A percentile compares a stretch with the other conserved stretches of the same genome.
These are phyloP conservation scores for Coleophoma eucalyptorum DNA, from an alignment of 2,329 filamentous ascomycete species.

Conservation along the genomic window DNA sequence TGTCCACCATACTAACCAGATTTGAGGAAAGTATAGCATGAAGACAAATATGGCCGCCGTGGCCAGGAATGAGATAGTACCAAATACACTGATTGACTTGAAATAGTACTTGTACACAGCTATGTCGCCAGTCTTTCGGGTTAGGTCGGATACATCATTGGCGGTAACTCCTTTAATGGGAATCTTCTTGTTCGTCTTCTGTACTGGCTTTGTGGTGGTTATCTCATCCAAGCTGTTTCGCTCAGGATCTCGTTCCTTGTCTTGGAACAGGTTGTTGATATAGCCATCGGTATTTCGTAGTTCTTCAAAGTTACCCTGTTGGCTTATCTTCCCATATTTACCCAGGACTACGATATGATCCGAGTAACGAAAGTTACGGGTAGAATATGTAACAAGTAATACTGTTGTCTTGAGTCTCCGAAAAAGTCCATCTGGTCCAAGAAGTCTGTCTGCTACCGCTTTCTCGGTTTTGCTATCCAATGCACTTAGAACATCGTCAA, in stretches of 20 bases:
- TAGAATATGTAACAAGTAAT: conserved; percentile 37
- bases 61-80: conserved; percentile 12
- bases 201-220: background rate
- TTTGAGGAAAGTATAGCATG: conserved; percentile 18
- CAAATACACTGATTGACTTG: conserved; percentile 8
- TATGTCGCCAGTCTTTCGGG: conserved; percentile 33
- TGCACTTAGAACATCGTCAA: conserved; percentile 16
- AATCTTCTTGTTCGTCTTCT: background rate
- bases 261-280: conserved; percentile 11
- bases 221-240: background rate
- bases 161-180: conserved; percentile 30
- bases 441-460: conserved; percentile 4
- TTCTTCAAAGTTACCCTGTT: conserved; percentile 27
- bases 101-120: conserved; percentile 15
- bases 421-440: conserved; percentile 5
- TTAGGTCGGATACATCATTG: conserved; percentile 28
- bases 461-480: conserved; percentile 12
- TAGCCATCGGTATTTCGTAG: conserved; percentile 5
- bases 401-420: conserved; percentile 30
- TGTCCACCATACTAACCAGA: conserved; percentile 28
- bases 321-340: conserved; percentile 19
- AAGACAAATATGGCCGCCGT: conserved; percentile 13
- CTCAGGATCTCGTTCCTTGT: conserved; percentile 22
- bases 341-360: conserved; percentile 34
- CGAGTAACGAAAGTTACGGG: conserved; percentile 26